Evolutionary conservation across 2,329 filamentous ascomycete species (phyloP).

Genomic region (Gremmenia infestans): DNA sequence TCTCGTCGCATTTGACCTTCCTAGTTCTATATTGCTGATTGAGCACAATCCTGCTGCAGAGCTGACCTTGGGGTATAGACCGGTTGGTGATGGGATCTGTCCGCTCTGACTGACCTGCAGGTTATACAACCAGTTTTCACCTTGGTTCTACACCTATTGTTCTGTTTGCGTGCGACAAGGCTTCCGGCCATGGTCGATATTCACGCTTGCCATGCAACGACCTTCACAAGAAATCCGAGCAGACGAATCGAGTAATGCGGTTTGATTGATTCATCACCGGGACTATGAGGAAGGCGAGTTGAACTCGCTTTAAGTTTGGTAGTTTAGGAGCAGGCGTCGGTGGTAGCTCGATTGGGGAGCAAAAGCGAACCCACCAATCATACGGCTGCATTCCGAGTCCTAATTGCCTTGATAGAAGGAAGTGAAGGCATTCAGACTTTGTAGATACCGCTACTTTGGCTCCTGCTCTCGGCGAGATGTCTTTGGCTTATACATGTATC

Average conservation of each 20-base stretch:
- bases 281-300: constrained; percentile 12
- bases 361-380: constrained; percentile 34
- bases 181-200: constrained; percentile 22
- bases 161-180: constrained; percentile 27
- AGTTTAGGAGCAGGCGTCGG: constrained; percentile 10
- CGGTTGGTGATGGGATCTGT: constrained; percentile 8
- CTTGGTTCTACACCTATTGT: constrained; percentile 29
- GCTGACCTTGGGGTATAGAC: constrained; percentile 13
- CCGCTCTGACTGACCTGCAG: constrained; percentile 36
- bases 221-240: constrained; percentile 23
- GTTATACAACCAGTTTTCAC: constrained; percentile 41
- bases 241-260: constrained; percentile 25
- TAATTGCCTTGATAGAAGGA: constrained; percentile 11
- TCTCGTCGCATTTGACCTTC: constrained; percentile 27
- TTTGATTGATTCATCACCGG: constrained; percentile 9
- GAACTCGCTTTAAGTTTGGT: constrained; percentile 6
- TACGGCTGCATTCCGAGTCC: constrained; percentile 6
- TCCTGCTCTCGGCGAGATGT: constrained; percentile 16
- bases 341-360: constrained; percentile 25
- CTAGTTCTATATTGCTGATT: constrained; percentile 43
- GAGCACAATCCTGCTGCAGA: constrained; percentile 15
- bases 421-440: constrained; percentile 11
- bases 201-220: constrained; percentile 17
- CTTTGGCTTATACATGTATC: constrained; percentile 13
- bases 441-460: constrained; percentile 8